Conservation (phyloP, 2,329 filamentous ascomycete species). For the Fusarium euwallaceae region DNA sequence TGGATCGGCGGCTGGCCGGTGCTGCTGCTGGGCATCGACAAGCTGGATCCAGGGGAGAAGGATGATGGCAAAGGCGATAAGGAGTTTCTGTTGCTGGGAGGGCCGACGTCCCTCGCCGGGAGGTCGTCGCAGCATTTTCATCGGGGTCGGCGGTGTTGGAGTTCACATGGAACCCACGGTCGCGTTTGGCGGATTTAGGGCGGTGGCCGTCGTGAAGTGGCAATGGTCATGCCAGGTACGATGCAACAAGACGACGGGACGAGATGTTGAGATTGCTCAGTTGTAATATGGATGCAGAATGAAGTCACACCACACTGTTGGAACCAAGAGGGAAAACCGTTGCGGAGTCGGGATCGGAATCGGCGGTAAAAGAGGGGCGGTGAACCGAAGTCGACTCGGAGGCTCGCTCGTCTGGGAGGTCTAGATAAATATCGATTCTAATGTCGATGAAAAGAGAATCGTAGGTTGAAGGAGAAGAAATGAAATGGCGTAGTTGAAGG, state of each 20-base stretch:
- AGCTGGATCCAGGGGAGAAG: conserved; percentile 68
- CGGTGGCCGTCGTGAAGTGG: conserved; percentile 27
- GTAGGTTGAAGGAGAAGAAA: background rate
- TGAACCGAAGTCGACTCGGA: conserved; percentile 1
- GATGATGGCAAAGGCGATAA: conserved; percentile 70
- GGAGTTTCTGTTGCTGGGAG: conserved; percentile 60
- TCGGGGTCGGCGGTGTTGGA: conserved; percentile 19
- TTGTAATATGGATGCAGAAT: conserved; percentile 35
- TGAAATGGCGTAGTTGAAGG: background rate
- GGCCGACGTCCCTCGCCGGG: conserved; percentile 68
- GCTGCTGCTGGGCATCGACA: conserved; percentile 76
- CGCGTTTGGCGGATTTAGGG: conserved; percentile 15
- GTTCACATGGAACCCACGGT: conserved; percentile 45
- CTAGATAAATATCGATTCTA: background rate
- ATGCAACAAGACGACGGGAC: conserved; percentile 5
- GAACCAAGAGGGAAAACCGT: conserved; percentile 18
- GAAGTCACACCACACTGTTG: conserved; percentile 43
- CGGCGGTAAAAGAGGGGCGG: conserved; percentile 21
- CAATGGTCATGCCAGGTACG: conserved; percentile 38
- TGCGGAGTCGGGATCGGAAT: conserved; percentile 34
- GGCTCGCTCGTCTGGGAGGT: background rate
- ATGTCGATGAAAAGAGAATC: conserved; percentile 4
- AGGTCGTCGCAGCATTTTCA: conserved; percentile 73
- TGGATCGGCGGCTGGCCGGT: conserved; percentile 50
- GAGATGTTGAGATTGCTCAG: conserved; percentile 2